Conservation (phyloP, 306 rosid species). For the Alnus rubra region DNA sequence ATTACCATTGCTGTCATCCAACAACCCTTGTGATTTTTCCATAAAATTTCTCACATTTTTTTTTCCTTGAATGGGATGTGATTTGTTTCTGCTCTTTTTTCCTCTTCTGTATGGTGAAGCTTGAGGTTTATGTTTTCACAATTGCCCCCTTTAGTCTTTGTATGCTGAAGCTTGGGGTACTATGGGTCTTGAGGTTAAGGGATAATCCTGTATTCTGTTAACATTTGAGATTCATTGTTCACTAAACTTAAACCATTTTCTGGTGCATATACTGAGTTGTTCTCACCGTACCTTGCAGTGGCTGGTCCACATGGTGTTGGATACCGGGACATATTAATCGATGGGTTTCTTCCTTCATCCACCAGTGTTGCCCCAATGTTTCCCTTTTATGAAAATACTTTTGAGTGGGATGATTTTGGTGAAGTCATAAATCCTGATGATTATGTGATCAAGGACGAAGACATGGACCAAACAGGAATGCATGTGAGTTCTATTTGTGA, state of each 20-base stretch:
- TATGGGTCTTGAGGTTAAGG: too few species aligned
- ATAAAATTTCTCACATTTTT: background rate
- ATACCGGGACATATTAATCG: slow-evolving; percentile 65
- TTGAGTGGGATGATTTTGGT: slow-evolving; percentile 96
- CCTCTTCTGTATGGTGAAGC: background rate
- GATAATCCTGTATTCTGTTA: background rate
- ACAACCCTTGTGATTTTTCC: background rate
- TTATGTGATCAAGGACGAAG: slow-evolving; percentile 93
- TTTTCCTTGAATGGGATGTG: background rate
- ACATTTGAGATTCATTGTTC: background rate
- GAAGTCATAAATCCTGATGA: slow-evolving; percentile 98
- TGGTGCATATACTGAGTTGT: slow-evolving; percentile 18
- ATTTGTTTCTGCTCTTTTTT: background rate
- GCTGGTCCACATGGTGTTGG: slow-evolving; percentile 58
- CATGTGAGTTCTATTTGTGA: slow-evolving; percentile 49
- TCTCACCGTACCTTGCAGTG: slow-evolving; percentile 43
- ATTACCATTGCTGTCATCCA: background rate
- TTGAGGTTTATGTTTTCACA: too few species aligned
- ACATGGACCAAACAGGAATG: slow-evolving; percentile 70
- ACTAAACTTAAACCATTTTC: background rate
- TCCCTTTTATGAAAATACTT: slow-evolving; percentile 73
- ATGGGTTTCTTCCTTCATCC: slow-evolving; percentile 90
- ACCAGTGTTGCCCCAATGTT: slow-evolving; percentile 85
- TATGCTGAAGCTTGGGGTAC: too few species aligned
- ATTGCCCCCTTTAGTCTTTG: too few species aligned